Percentiles rank a stretch among this genome's conserved stretches.
These are phyloP conservation scores for Nemania sp. DNA, from an alignment of 2,329 filamentous ascomycete species.

Conservation along the genomic window DNA sequence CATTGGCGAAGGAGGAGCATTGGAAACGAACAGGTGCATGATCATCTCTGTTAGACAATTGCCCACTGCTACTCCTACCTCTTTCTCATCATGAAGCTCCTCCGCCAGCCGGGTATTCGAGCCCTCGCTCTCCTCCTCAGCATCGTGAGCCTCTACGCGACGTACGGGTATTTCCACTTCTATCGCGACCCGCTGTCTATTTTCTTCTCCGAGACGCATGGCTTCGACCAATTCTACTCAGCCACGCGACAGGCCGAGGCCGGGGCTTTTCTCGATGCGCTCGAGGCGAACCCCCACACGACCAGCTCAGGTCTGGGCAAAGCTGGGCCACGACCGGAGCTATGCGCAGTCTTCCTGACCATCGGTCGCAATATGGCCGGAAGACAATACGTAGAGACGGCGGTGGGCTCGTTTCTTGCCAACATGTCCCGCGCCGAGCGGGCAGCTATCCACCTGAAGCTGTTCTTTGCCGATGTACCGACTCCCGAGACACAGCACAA, in stretches of 20 bases:
- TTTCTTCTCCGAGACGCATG: slow-evolving; percentile 40
- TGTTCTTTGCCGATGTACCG: slow-evolving; percentile 41
- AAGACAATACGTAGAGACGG: slow-evolving; percentile 39
- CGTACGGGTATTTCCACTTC: slow-evolving; percentile 38
- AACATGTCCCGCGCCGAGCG: slow-evolving; percentile 38
- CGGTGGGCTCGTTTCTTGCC: slow-evolving; percentile 38
- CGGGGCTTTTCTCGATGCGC: slow-evolving; percentile 33
- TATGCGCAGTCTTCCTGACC: slow-evolving; percentile 39
- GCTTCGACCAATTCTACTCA: slow-evolving; percentile 39
- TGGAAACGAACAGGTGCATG: neutral
- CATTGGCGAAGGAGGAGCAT: neutral
- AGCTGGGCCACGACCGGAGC: slow-evolving; percentile 30
- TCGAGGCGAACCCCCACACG: slow-evolving; percentile 24
- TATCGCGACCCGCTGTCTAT: slow-evolving; percentile 41
- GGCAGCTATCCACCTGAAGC: slow-evolving; percentile 33
- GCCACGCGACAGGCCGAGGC: slow-evolving; percentile 36
- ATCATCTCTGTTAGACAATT: slow-evolving; percentile 2
- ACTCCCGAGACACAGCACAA: slow-evolving; percentile 32
- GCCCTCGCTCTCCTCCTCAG: slow-evolving; percentile 32
- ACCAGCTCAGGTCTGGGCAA: slow-evolving; percentile 27
- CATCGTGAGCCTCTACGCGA: slow-evolving; percentile 33
- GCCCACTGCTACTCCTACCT: neutral
- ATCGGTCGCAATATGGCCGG: slow-evolving; percentile 34
- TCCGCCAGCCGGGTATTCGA: slow-evolving; percentile 35
- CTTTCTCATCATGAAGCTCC: slow-evolving; percentile 18